phyloP scores from a whole-genome alignment of 2,329 filamentous ascomycete species.

The Trichoderma sp. region DNA sequence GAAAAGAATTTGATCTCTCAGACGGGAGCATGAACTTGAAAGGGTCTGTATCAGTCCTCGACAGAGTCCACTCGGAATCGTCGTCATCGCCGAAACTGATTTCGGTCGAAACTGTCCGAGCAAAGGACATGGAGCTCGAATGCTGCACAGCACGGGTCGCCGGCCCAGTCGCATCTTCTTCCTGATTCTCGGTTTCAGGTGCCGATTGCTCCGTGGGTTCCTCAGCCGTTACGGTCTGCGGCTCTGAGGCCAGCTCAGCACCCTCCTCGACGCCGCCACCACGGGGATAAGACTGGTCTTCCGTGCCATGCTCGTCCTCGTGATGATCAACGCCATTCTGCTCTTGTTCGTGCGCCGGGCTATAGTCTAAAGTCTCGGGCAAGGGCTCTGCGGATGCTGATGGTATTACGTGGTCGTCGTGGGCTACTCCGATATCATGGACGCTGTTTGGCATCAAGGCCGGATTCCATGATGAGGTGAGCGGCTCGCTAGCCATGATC shows the following conservation, averaged over 20 bases:
- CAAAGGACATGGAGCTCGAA: slow-evolving; percentile 63
- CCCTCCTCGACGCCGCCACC: slow-evolving; percentile 32
- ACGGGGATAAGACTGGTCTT: slow-evolving; percentile 30
- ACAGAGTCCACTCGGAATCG: slow-evolving; percentile 58
- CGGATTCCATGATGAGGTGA: slow-evolving; percentile 45
- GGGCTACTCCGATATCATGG: slow-evolving; percentile 29
- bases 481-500: slow-evolving; percentile 42
- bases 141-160: slow-evolving; percentile 48
- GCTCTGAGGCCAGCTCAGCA: slow-evolving; percentile 33
- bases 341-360: background rate
- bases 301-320: slow-evolving; percentile 19
- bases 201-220: background rate
- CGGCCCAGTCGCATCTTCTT: background rate
- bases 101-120: slow-evolving; percentile 64
- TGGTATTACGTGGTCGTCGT: slow-evolving; percentile 21
- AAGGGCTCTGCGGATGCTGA: slow-evolving; percentile 17
- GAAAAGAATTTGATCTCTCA: slow-evolving; percentile 65
- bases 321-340: background rate
- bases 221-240: slow-evolving; percentile 24
- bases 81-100: slow-evolving; percentile 62
- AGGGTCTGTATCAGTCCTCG: slow-evolving; percentile 51
- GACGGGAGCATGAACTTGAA: slow-evolving; percentile 61
- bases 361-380: slow-evolving; percentile 1
- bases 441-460: slow-evolving; percentile 43
- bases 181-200: background rate